A percentile compares a stretch with the other conserved stretches of the same genome.
Conservation (phyloP, 805 yeast genomes). For the Yarrowia alimentaria region DNA sequence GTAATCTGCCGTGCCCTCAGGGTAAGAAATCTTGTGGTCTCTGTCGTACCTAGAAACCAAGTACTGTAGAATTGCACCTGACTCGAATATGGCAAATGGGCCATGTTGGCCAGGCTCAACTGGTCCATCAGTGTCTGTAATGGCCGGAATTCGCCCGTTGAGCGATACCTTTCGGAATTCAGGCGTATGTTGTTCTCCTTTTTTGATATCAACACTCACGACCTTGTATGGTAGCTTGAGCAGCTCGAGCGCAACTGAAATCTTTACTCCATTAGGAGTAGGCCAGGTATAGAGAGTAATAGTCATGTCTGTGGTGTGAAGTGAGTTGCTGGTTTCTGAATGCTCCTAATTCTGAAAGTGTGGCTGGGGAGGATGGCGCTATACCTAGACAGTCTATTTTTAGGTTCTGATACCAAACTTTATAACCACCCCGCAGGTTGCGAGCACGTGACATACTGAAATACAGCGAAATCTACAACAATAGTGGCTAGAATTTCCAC, state of each 20-base stretch:
- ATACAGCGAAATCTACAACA: too few relatives aligned
- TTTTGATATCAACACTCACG: slow-evolving; percentile 45
- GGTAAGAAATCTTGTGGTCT: slow-evolving; percentile 46
- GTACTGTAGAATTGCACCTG: slow-evolving; percentile 61
- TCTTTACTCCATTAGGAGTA: slow-evolving; percentile 48
- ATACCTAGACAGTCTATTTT: too few relatives aligned
- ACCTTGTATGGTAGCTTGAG: slow-evolving; percentile 40
- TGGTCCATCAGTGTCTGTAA: slow-evolving; percentile 39
- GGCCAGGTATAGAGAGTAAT: slow-evolving; percentile 47
- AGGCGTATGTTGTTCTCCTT: slow-evolving; percentile 51
- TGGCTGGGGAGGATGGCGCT: too few relatives aligned
- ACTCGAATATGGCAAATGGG: slow-evolving; percentile 46
- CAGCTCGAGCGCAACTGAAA: slow-evolving; percentile 41
- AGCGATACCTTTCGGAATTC: slow-evolving; percentile 59
- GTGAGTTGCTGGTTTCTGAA: too few relatives aligned
- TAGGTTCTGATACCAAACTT: too few relatives aligned
- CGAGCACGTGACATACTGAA: too few relatives aligned
- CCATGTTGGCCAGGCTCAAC: slow-evolving; percentile 29
- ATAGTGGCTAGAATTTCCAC: too few relatives aligned
- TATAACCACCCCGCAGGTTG: too few relatives aligned
- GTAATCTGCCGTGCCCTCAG: slow-evolving; percentile 45
- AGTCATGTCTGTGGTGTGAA: too few relatives aligned
- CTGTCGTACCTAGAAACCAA: slow-evolving; percentile 60
- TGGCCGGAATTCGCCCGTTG: slow-evolving; percentile 62
- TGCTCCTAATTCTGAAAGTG: too few relatives aligned